Base-by-base conservation (phyloP, 2,329 filamentous ascomycete genomes). In the Elsinoe ampelina region DNA sequence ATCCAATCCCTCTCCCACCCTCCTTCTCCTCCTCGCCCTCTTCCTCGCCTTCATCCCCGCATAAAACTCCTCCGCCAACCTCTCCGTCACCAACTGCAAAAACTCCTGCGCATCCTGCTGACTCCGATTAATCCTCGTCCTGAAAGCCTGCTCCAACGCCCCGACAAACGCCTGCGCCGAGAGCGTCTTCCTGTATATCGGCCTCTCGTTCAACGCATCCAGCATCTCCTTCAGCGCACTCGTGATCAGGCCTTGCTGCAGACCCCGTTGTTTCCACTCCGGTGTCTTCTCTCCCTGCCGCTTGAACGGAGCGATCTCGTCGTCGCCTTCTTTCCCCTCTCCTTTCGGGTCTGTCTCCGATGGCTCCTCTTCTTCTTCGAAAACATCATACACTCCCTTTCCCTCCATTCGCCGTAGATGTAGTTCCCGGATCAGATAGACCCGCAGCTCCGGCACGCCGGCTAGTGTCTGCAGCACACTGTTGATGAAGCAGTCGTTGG, bases 41-140 rank as follows among this genome's bases (percentile, higher is more conserved):
- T 73, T 75, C 61, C 91, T 79, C 11, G 89, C 90, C 66, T 86
- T 81, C 64, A 81, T 80, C 1, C 89, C 90, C 3, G 90, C 90
- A 67, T 95, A 85, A 66, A 96, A 95, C 71, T 98, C 93, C 67
- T 98, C 93, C 65, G 89, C 90, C 57, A 98, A 76, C 54, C 92
- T 81, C 73, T 98, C 92, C 2, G 89, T 87, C 11, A 98, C 86
- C 51, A 97, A 85, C 73, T 98, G 93, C 57, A 98, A 73, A 61
- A 98, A 96, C 70, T 98, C 93, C 67, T 98, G 93, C 10, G 93
- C 93, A 74, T 98, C 93, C 71, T 98, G 93, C 72, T 98, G 93
- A 67, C 93, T 89, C 55, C 92, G 80, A 68, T 88, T 96, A 64
- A 98, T 95, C 64, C 88, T 84, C 65, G 95, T 92, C 57, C 83